Evolutionary conservation across 2,329 filamentous ascomycete genomes (phyloP), one percentile per base, ranked within the genome.

Genomic region (Tolypocladium endophyticum): DNA sequence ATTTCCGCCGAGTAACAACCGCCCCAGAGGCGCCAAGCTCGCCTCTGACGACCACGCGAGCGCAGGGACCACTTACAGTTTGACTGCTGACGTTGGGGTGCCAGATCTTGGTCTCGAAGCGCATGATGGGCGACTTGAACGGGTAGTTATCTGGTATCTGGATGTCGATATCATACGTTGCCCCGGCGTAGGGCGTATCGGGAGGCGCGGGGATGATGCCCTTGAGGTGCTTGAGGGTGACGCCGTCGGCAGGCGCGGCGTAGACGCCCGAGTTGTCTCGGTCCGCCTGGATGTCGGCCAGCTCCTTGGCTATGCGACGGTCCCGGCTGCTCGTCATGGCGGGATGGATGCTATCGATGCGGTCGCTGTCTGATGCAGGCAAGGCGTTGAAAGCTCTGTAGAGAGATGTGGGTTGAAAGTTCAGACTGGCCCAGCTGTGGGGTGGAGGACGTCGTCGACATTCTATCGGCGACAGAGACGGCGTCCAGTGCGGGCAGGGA

Each of bases 81-180:
- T 94, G 89, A 69, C 89, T 93, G 80, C 90, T 95, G 76, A 99
- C 85, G 71, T 99, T 99, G 39, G 94, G 94, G 73, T 99, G 94
- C 92, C 92, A 99, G 67, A 97, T 88, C 74, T 88, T 92, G 64
- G 94, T 99, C 64, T 88, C 84, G 70, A 97, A 97, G 68, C 85
- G 88, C 88, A 99, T 97, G 61, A 84, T 74, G 5, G 94, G 94
- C 4, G 93, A 90, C 67, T 92, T 89, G 78, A 99, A 99, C 0
- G 94, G 94, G 70, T 99, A 99, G 66, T 89, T 89, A 63, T 83
- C 83, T 0, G 93, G 92, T 58, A 99, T 94, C 68, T 82, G 83
- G 68, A 99, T 94, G 69, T 96, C 90, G 65, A 99, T 85, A 20
- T 82, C 75, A 72, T 86, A 99, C 35, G 81, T 87, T 47, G 92